A percentile compares a stretch with the other conserved stretches of the same genome.
Evolutionary conservation across 106 monocot species (phyloP).

Genomic region (Amphibolis antarctica): DNA sequence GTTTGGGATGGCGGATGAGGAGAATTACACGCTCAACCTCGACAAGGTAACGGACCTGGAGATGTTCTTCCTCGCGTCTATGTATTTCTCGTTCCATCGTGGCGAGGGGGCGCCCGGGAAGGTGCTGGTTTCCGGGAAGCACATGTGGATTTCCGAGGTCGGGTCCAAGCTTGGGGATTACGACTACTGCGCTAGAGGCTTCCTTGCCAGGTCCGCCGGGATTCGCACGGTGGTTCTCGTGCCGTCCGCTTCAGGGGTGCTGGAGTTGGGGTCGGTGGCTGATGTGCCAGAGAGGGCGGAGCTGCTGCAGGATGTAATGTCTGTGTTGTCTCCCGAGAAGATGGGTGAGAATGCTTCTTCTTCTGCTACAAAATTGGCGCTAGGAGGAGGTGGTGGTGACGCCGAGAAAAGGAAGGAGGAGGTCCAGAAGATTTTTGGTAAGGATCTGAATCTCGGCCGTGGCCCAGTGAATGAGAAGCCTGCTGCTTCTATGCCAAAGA

Average conservation of each 20-base stretch:
- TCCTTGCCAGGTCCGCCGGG: constrained; percentile 39
- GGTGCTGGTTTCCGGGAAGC: constrained; percentile 35
- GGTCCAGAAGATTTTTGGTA: constrained; percentile 38
- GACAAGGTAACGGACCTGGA: constrained; percentile 62
- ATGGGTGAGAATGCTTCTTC: background rate
- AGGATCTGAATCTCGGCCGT: constrained; percentile 34
- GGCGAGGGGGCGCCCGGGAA: constrained; percentile 64
- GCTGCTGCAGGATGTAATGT: constrained; percentile 22
- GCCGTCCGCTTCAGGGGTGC: constrained; percentile 45
- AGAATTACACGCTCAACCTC: constrained; percentile 49
- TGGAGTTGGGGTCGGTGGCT: constrained; percentile 48
- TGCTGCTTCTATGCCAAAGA: no score
- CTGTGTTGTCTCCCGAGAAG: constrained; percentile 31
- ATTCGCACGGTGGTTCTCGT: constrained; percentile 51
- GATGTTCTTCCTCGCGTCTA: constrained; percentile 73
- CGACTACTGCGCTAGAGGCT: constrained; percentile 43
- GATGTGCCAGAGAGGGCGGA: constrained; percentile 22
- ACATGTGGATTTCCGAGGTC: constrained; percentile 42
- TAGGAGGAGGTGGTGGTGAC: background rate
- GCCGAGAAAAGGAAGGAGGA: constrained; percentile 4
- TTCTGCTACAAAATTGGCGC: background rate
- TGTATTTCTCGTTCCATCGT: constrained; percentile 75
- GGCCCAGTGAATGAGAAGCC: background rate
- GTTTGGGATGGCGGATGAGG: constrained; percentile 51
- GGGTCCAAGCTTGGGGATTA: constrained; percentile 1